These are phyloP conservation scores for Cetraspora pellucida DNA, from an alignment of 192 early-diverging fungal genomes.

Conservation along the genomic window DNA sequence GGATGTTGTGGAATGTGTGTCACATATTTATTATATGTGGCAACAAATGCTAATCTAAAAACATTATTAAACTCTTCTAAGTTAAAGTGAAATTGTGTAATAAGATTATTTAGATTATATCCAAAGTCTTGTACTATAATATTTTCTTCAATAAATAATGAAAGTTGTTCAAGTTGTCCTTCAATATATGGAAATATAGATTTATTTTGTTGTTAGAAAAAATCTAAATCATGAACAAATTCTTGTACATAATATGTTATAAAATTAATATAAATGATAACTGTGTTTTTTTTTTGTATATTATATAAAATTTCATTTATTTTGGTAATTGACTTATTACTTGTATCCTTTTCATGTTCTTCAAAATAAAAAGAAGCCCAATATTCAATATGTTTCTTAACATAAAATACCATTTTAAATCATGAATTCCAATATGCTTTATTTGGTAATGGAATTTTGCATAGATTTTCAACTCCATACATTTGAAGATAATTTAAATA, in stretches of 20 bases:
- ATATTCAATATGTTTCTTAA: constrained; percentile 13
- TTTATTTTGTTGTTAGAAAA: too few species aligned
- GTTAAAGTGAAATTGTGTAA: background rate
- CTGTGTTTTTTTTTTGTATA: too few species aligned
- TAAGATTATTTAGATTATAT: background rate
- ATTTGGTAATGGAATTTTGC: constrained; percentile 9
- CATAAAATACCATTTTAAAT: too few species aligned
- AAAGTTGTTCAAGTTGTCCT: background rate
- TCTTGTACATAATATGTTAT: too few species aligned
- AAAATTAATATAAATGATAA: too few species aligned
- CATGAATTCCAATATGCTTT: too few species aligned
- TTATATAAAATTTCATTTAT: too few species aligned
- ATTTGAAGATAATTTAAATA: background rate
- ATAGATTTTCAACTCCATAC: constrained; percentile 3
- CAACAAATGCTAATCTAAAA: constrained; percentile 1
- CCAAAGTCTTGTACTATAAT: background rate
- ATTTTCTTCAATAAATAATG: background rate
- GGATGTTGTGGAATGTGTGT: constrained; percentile 9
- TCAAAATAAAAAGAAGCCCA: background rate
- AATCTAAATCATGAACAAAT: constrained; percentile 8
- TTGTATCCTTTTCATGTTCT: constrained; percentile 16
- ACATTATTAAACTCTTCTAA: background rate
- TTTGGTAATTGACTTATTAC: too few species aligned
- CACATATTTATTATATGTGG: constrained; percentile 4
- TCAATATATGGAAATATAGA: background rate